Base-by-base conservation (phyloP, 305 asterid genomes). In the Withania somnifera region DNA sequence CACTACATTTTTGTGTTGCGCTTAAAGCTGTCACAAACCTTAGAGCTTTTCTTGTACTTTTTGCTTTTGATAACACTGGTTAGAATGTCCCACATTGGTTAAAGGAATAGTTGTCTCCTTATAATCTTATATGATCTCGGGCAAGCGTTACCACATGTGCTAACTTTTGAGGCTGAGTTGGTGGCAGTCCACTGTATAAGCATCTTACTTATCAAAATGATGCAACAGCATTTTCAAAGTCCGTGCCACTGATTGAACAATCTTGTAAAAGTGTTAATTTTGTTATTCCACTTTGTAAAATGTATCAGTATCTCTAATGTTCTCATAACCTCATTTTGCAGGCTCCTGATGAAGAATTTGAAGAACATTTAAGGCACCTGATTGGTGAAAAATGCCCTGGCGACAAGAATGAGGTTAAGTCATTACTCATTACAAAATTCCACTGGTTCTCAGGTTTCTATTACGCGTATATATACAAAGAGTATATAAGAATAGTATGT, bases 271-370 rank as follows among this genome's bases (percentile, higher is more conserved):
- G 13, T 79, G 52, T 40, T 10, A 78, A n/a, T 34, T 82, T 73
- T 38, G 66, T 34, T 78, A 28, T 2, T 20, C 54, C 66, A 0
- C 14, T 38, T 63, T 11, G 69, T 51, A n/a, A 11, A 58, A 58
- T 32, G 40, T 24, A n/a, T 38, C 42, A 28, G 53, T 53, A 34
- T n/a, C 22, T 67, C 63, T 30, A 7, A 24, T 28, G n/a, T 17
- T 85, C 69, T 53, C 78, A 42, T 50, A 60, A 56, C 11, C 28
- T 76, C 80, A 76, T 51, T 76, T 73, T 78, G 80, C 80, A 95
- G 99, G 98, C 97, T 79, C 98, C 98, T 10, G 99, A 93, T 84
- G 98, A 94, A 94, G 98, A 92, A 81, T 96, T 94, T 84, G 98
- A 95, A 90, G 98, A 94, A 88, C 91, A 89, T 85, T 77, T 93